Evolutionary conservation across 371 early-diverging fungal species (phyloP).

Genomic region (Mortierella sp.): DNA sequence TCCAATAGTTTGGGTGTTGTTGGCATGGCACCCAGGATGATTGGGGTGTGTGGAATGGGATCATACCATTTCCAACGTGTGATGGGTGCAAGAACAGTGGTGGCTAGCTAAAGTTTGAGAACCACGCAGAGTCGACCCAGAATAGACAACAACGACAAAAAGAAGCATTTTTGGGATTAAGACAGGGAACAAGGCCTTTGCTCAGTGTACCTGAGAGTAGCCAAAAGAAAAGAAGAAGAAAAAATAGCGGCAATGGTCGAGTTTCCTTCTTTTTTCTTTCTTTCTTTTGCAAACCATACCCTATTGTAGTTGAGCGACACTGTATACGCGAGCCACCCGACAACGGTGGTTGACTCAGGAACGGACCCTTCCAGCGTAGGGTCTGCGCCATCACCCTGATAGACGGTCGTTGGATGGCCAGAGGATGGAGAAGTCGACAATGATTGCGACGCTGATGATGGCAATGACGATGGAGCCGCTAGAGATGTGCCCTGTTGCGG

Average conservation of each 20-base stretch:
- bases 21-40: conserved; percentile 46
- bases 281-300: too few relatives aligned
- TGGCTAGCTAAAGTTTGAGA: conserved; percentile 47
- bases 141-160: too few relatives aligned
- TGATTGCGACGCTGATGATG: too few relatives aligned
- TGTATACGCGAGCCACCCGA: conserved; percentile 31
- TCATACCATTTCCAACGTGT: conserved; percentile 48
- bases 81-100: conserved; percentile 28
- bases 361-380: conserved; percentile 4
- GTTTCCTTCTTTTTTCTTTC: too few relatives aligned
- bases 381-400: conserved; percentile 28
- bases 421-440: too few relatives aligned
- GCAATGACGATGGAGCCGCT: too few relatives aligned
- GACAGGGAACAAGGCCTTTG: too few relatives aligned
- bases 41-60: conserved; percentile 16
- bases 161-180: too few relatives aligned
- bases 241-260: too few relatives aligned
- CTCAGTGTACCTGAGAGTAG: too few relatives aligned
- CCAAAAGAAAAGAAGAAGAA: neutral
- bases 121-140: too few relatives aligned
- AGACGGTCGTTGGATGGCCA: neutral
- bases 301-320: conserved; percentile 48
- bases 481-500: too few relatives aligned
- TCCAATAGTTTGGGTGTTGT: conserved; percentile 13
- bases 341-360: conserved; percentile 13